Evolutionary conservation across 164 flowering plant species (phyloP).

Genomic region (Annona squamosa): DNA sequence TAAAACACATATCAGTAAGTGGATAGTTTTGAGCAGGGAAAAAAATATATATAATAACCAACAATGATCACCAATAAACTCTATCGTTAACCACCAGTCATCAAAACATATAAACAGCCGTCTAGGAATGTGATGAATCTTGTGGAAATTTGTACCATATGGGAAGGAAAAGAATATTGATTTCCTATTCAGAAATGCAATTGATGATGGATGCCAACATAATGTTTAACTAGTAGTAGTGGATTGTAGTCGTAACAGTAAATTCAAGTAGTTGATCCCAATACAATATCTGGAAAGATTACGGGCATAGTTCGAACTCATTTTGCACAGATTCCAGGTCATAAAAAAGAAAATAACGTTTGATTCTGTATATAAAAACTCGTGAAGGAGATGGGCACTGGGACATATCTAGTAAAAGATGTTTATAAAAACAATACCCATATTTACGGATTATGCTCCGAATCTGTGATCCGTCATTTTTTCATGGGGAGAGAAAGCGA

Average conservation of each 20-base stretch:
- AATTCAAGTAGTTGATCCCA: too few species aligned
- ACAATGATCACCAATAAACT: not conserved
- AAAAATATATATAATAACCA: not conserved
- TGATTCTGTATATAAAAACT: not conserved
- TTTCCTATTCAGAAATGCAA: too few species aligned
- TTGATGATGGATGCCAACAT: too few species aligned
- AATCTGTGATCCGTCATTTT: not conserved
- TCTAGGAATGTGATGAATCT: too few species aligned
- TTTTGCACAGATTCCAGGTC: not conserved
- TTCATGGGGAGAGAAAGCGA: not conserved
- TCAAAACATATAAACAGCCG: too few species aligned
- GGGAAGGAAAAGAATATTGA: too few species aligned
- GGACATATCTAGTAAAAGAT: not conserved
- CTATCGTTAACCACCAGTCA: not conserved
- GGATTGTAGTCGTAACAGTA: too few species aligned
- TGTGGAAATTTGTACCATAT: too few species aligned
- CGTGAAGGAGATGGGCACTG: not conserved
- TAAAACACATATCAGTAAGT: not conserved
- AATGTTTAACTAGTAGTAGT: too few species aligned
- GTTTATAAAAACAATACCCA: not conserved
- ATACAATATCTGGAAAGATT: too few species aligned
- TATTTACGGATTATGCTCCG: not conserved
- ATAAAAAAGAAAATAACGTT: not conserved
- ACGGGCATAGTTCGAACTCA: not conserved
- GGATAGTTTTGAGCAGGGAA: not conserved